Evolutionary conservation across 176 grass and related monocot species (phyloP).

Genomic region (Aegilops sharonensis): DNA sequence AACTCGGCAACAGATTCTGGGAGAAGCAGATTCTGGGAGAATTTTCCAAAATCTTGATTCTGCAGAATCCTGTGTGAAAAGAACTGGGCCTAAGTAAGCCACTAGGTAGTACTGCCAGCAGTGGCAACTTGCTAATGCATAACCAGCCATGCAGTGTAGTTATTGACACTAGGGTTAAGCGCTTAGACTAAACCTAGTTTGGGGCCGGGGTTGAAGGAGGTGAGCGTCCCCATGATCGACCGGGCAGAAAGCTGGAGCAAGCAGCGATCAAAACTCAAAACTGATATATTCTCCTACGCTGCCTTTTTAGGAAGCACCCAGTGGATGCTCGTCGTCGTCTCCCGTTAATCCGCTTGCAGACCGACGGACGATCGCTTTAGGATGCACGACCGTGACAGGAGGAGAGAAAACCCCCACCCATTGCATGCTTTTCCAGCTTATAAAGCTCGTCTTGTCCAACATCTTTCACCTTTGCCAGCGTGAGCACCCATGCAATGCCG

Average conservation of each 20-base stretch:
- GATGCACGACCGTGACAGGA: background rate
- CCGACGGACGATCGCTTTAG: no score
- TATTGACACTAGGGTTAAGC: no score
- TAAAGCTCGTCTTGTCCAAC: background rate
- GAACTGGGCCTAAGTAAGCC: background rate
- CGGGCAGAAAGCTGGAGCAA: background rate
- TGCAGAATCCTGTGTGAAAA: no score
- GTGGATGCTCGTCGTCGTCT: background rate
- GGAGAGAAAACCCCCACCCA: background rate
- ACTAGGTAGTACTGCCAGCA: background rate
- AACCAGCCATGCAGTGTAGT: no score
- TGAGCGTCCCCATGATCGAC: constrained; percentile 6
- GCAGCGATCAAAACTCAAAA: background rate
- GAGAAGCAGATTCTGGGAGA: no score
- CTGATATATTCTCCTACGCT: constrained; percentile 17
- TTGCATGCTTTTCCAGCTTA: background rate
- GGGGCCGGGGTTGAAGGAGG: background rate
- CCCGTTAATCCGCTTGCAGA: no score
- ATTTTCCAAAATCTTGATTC: no score
- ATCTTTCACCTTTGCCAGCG: background rate
- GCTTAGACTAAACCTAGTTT: background rate
- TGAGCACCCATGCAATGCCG: background rate
- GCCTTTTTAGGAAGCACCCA: background rate
- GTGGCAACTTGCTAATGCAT: no score
- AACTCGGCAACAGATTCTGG: no score